Conservation (phyloP, 1,284 basidiomycete species). For the Cystobasidium slooffiae region DNA sequence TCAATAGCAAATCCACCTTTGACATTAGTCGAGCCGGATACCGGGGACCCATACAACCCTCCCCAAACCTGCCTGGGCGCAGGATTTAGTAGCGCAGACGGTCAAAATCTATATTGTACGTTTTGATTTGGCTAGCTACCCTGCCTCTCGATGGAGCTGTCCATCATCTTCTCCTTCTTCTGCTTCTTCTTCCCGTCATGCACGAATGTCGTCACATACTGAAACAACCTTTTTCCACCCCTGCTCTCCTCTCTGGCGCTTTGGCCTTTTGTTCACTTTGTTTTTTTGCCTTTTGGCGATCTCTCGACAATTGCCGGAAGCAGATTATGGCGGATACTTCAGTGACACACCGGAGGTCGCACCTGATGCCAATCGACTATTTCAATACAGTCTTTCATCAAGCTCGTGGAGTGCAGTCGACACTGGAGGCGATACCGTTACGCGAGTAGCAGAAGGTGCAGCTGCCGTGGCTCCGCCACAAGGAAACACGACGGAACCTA, state of each 20-base stretch:
- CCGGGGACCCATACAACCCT: constrained; percentile 48
- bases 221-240: background rate
- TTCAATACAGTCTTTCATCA: constrained; percentile 45
- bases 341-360: constrained; percentile 48
- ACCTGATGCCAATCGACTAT: constrained; percentile 47
- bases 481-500: constrained; percentile 44
- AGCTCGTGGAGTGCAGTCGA: constrained; percentile 45
- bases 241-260: background rate
- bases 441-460: constrained; percentile 50
- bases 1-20: constrained; percentile 50
- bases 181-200: background rate
- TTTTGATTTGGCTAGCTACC: background rate
- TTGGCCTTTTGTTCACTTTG: too few relatives aligned
- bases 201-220: constrained; percentile 2
- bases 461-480: constrained; percentile 46
- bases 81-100: constrained; percentile 35
- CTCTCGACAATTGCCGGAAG: background rate
- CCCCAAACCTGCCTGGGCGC: constrained; percentile 45
- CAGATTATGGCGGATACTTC: constrained; percentile 50
- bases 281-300: background rate
- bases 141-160: background rate
- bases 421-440: constrained; percentile 48
- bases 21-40: constrained; percentile 49
- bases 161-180: too few relatives aligned
- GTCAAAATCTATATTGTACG: constrained; percentile 32